Evolutionary conservation across 805 yeast genomes (phyloP), one percentile per base, ranked within the genome.

Genomic region (Myxozyma monticola): DNA sequence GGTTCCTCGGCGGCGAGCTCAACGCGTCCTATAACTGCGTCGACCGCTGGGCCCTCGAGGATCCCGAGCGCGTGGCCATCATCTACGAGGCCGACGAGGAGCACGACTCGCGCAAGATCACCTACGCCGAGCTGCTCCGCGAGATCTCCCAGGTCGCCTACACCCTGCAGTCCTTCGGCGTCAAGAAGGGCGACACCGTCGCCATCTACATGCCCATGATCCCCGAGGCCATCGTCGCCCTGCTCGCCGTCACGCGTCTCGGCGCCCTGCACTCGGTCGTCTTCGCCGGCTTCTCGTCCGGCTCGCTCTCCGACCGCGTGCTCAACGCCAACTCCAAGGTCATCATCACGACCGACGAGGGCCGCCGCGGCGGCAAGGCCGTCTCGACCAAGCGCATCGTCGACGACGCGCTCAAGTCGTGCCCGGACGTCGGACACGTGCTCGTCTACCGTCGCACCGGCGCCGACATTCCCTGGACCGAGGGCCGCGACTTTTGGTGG

Each of bases 171-270:
- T 77, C 83, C 51, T 82, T 89, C 79, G 99, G 99, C 49, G 91
- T 91, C 61, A 74, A 77, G 61, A 87, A 88, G 71, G 99, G 99
- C 66, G 99, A 91, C 67, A 86, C 95, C 24, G 98, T 91, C 51
- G 98, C 97, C 42, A 86, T 91, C 51, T 91, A 91, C 71, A 74
- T 91, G 68, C 99, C 99, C 65, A 91, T 93, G 99, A 90, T 90
- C 55, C 95, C 98, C 42, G 96, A 90, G 73, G 96, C 97, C 18
- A 75, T 93, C 55, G 81, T 93, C 49, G 85, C 99, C n/a, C 80
- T 91, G 79, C 76, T 91, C 65, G 99, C 99, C 40, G 83, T 89
- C 65, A 86, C 83, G 30, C 83, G 99, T 74, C 73, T 91, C 50
- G 99, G 99, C 68, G 99, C 99, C 29, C 75, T 91, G 46, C 99